Evolutionary conservation across 768 basidiomycete genomes (phyloP).

Genomic region (Calocybe gangraenosa): DNA sequence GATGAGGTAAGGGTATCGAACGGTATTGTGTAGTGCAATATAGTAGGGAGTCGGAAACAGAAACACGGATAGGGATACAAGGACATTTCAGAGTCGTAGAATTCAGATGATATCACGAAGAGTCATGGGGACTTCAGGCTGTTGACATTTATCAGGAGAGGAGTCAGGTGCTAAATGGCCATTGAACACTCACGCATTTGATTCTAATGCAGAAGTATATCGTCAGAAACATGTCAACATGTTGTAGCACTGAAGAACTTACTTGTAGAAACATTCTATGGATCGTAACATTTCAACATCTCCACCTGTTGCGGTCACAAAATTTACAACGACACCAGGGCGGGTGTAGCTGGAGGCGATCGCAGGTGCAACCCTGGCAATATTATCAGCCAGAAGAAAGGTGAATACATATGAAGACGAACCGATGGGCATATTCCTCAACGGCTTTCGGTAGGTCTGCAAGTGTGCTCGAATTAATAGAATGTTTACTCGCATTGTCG

Average conservation of each 20-base stretch:
- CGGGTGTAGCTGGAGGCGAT: slow-evolving; percentile 82
- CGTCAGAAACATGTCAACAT: slow-evolving; percentile 14
- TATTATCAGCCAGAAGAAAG: slow-evolving; percentile 7
- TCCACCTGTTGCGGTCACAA: slow-evolving; percentile 95
- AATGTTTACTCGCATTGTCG: no score
- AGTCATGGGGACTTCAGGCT: slow-evolving; percentile 91
- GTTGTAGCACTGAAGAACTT: background rate
- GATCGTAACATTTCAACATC: slow-evolving; percentile 98
- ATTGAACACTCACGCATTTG: slow-evolving; percentile 72
- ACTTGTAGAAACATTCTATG: slow-evolving; percentile 99
- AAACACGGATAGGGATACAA: slow-evolving; percentile 70
- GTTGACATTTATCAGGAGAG: slow-evolving; percentile 20
- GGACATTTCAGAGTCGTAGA: slow-evolving; percentile 44
- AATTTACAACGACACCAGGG: slow-evolving; percentile 91
- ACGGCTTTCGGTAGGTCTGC: slow-evolving; percentile 90
- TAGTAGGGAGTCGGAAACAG: slow-evolving; percentile 28
- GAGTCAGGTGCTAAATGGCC: background rate
- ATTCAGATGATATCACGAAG: slow-evolving; percentile 82
- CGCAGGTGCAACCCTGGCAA: slow-evolving; percentile 73
- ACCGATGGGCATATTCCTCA: slow-evolving; percentile 97
- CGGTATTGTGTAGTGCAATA: slow-evolving; percentile 53
- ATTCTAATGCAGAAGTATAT: slow-evolving; percentile 44
- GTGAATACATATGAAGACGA: slow-evolving; percentile 14
- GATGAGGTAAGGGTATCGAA: slow-evolving; percentile 64
- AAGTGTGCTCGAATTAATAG: background rate